Evolutionary conservation across 352 stramenopile genomes (phyloP).

Genomic region (Phytophthora meadii): DNA sequence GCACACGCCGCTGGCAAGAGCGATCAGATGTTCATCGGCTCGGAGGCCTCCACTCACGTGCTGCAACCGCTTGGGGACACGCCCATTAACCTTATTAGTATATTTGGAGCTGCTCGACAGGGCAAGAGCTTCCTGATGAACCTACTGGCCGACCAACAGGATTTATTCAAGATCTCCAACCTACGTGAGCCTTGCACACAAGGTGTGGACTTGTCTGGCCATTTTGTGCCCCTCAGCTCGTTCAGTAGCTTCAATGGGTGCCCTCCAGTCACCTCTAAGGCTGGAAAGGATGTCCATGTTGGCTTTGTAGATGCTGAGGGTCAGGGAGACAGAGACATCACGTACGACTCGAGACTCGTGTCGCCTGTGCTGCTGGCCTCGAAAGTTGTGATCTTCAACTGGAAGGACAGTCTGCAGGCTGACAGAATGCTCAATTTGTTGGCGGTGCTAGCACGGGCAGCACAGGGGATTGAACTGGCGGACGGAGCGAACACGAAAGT

Average conservation of each 20-base stretch:
- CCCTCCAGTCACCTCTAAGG: conserved; percentile 35
- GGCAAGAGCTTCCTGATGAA: conserved; percentile 92
- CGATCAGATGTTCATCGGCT: conserved; percentile 78
- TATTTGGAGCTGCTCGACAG: conserved; percentile 85
- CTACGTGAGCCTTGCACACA: conserved; percentile 86
- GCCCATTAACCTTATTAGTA: conserved; percentile 84
- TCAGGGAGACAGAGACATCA: conserved; percentile 88
- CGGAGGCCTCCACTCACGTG: conserved; percentile 63
- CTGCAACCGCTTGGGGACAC: conserved; percentile 69
- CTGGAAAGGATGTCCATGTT: conserved; percentile 61
- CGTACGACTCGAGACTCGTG: conserved; percentile 86
- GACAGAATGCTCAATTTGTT: conserved; percentile 89
- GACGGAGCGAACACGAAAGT: conserved; percentile 83
- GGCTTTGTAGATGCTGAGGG: conserved; percentile 89
- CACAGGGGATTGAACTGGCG: conserved; percentile 81
- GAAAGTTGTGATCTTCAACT: conserved; percentile 91
- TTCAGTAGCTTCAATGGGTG: conserved; percentile 83
- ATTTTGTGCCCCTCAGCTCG: conserved; percentile 70
- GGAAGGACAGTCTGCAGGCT: conserved; percentile 88
- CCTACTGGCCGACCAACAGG: conserved; percentile 83
- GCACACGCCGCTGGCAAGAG: conserved; percentile 43
- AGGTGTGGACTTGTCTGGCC: conserved; percentile 81
- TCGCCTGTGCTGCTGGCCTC: conserved; percentile 86
- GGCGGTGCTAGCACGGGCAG: conserved; percentile 77
- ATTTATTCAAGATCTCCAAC: conserved; percentile 91